Conservation (phyloP, 129 eudicot genomes). For the Chrysanthemum lavandulifolium region DNA sequence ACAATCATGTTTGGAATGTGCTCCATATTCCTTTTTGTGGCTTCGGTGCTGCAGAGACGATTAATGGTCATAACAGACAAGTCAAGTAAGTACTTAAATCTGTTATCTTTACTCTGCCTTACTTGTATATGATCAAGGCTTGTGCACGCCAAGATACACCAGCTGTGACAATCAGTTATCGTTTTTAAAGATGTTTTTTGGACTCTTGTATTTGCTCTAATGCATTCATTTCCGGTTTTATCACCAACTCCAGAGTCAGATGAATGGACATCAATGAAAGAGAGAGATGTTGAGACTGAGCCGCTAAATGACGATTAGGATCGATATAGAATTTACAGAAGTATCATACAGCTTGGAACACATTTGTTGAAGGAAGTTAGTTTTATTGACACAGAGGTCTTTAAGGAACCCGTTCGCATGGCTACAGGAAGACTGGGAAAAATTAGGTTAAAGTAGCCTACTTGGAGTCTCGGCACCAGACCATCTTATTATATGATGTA, state of each 20-base stretch:
- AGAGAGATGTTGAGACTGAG: constrained; percentile 56
- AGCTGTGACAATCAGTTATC: background rate
- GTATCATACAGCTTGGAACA: constrained; percentile 6
- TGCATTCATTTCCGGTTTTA: background rate
- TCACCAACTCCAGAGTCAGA: constrained; percentile 47
- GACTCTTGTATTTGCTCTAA: background rate
- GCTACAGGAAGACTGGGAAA: constrained; percentile 12
- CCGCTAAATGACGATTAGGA: constrained; percentile 51
- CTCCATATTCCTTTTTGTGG: constrained; percentile 94
- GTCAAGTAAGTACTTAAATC: constrained; percentile 58
- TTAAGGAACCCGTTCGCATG: constrained; percentile 17
- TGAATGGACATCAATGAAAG: constrained; percentile 64
- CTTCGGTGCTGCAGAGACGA: constrained; percentile 82
- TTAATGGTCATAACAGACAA: constrained; percentile 70
- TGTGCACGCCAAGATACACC: constrained; percentile 4
- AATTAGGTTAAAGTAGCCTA: background rate
- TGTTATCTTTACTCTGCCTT: background rate
- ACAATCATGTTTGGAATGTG: constrained; percentile 99
- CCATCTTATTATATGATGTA: constrained; percentile 9
- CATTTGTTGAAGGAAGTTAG: constrained; percentile 16
- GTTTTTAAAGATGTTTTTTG: background rate
- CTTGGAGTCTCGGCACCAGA: constrained; percentile 11
- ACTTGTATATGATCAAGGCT: background rate
- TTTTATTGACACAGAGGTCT: constrained; percentile 4
- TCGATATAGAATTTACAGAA: background rate